Evolutionary conservation across 257 asterid species (phyloP).

Genomic region (Solanum peruvianum): DNA sequence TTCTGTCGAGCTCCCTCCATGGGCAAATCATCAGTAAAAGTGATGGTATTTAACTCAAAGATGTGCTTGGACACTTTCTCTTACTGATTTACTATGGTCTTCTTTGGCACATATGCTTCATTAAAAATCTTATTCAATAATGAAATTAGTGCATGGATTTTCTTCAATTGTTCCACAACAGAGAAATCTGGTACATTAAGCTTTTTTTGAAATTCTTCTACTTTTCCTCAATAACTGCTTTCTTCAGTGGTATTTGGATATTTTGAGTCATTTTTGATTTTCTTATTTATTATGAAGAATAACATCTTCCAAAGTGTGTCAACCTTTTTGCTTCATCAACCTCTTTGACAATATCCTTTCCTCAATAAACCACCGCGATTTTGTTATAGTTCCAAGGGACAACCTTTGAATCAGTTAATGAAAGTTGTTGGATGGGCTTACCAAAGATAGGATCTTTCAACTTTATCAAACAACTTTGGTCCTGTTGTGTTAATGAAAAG

Average conservation of each 20-base stretch:
- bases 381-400: neutral
- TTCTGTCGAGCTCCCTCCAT: too few species aligned
- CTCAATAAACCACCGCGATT: neutral
- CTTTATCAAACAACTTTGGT: neutral
- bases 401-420: neutral
- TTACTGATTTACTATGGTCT: too few species aligned
- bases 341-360: neutral
- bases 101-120: too few species aligned
- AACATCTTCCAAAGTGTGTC: neutral
- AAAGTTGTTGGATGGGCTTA: accelerated
- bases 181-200: neutral
- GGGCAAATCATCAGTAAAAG: too few species aligned
- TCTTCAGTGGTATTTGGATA: neutral
- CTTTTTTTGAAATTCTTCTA: too few species aligned
- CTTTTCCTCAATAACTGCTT: too few species aligned
- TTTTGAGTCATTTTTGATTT: neutral
- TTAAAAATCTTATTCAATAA: too few species aligned
- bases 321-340: neutral
- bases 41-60: too few species aligned
- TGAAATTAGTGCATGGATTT: neutral
- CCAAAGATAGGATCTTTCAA: neutral
- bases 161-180: neutral
- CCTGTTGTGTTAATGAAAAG: neutral
- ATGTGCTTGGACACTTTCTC: too few species aligned
- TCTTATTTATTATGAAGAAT: neutral